Evolutionary conservation across 345 rosid genomes (phyloP).

Genomic region (Psidium friedrichsthalianum): DNA sequence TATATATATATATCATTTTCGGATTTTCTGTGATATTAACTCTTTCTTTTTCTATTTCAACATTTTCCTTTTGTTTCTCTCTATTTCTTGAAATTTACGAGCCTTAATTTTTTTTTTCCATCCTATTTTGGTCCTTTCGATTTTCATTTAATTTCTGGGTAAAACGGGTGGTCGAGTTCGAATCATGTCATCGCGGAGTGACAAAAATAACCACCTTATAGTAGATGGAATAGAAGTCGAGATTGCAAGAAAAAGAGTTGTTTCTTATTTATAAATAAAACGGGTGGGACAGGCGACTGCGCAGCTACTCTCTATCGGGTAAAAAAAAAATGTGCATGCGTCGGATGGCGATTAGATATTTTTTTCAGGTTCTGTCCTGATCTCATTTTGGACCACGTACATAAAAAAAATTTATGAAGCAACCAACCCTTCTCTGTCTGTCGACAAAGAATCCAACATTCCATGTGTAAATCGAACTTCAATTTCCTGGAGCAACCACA

Average conservation of each 20-base stretch:
- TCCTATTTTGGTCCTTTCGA: not conserved
- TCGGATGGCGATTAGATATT: not conserved
- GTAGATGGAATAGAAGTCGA: not conserved
- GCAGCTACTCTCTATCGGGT: not conserved
- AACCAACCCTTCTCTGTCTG: not conserved
- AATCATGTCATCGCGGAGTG: accelerated
- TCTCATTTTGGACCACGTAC: no score
- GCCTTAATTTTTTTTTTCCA: not conserved
- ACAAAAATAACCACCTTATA: not conserved
- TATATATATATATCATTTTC: no score
- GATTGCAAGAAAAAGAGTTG: not conserved
- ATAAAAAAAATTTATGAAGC: not conserved
- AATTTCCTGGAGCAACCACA: not conserved
- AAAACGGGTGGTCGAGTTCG: not conserved
- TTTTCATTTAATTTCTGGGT: not conserved
- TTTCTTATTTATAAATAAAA: not conserved
- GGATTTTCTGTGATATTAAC: no score
- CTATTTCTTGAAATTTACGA: not conserved
- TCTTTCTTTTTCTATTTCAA: not conserved
- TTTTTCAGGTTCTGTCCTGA: not conserved
- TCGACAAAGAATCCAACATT: not conserved
- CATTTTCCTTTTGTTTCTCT: not conserved
- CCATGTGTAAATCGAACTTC: not conserved
- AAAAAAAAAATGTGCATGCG: not conserved
- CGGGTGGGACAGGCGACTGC: not conserved